Percentiles rank a stretch among this genome's conserved stretches.
phyloP scores from a whole-genome alignment of 2,329 filamentous ascomycete species.

The Aspergillus intermedius region DNA sequence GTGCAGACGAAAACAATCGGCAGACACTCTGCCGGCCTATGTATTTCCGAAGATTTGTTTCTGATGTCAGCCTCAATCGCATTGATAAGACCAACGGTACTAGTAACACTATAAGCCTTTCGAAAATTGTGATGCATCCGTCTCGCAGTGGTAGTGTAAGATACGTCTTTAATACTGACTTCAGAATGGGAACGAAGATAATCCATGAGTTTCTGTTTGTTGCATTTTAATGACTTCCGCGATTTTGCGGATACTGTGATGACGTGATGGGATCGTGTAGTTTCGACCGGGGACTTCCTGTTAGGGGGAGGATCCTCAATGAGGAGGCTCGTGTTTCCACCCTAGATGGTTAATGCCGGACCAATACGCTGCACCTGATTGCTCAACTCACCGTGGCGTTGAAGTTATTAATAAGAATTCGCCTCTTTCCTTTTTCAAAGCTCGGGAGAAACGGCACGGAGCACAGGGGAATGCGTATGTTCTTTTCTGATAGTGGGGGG shows the following conservation, averaged over 20 bases:
- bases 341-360: background rate
- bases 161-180: slow-evolving; percentile 43
- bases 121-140: slow-evolving; percentile 38
- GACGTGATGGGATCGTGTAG: background rate
- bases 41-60: background rate
- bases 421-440: slow-evolving; percentile 29
- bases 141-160: slow-evolving; percentile 62
- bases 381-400: slow-evolving; percentile 50
- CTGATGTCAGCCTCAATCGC: background rate
- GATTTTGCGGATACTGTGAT: background rate
- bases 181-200: background rate
- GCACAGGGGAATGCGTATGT: slow-evolving; percentile 37
- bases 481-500: slow-evolving; percentile 6
- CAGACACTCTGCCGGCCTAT: background rate
- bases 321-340: background rate
- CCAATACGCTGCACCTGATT: slow-evolving; percentile 33
- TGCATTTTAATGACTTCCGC: background rate
- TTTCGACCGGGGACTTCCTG: background rate
- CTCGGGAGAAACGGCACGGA: slow-evolving; percentile 30
- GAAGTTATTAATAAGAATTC: slow-evolving; percentile 59
- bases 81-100: background rate
- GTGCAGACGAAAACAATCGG: slow-evolving; percentile 25
- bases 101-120: background rate
- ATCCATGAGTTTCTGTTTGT: background rate
- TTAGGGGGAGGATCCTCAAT: background rate